A percentile compares a stretch with the other conserved stretches of the same genome.
phyloP scores from a whole-genome alignment of 2,329 filamentous ascomycete genomes.

The Cladosporium sp. region DNA sequence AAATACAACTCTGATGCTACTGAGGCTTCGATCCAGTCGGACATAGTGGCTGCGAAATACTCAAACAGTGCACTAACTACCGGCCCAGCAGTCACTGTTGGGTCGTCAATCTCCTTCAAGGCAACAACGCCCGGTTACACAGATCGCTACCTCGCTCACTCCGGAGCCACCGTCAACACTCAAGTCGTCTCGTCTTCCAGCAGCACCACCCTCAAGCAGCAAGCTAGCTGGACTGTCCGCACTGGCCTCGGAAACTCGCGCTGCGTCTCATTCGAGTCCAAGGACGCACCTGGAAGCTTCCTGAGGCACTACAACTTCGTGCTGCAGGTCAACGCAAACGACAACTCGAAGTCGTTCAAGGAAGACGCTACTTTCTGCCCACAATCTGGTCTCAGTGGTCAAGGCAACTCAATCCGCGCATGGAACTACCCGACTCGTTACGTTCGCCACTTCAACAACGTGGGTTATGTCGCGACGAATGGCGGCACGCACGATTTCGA shows the following conservation, averaged over 20 bases:
- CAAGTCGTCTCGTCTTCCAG: conserved; percentile 50
- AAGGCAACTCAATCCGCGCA: conserved; percentile 48
- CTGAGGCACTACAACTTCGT: conserved; percentile 51
- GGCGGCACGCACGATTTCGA: conserved; percentile 54
- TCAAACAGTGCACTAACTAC: conserved; percentile 42
- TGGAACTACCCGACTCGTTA: conserved; percentile 58
- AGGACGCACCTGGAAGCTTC: conserved; percentile 52
- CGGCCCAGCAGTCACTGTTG: conserved; percentile 43
- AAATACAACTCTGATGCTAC: conserved; percentile 56
- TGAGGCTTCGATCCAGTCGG: conserved; percentile 44
- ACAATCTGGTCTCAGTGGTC: conserved; percentile 45
- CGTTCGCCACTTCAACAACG: conserved; percentile 49
- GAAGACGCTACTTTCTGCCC: conserved; percentile 61
- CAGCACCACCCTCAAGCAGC: conserved; percentile 43
- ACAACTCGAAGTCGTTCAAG: conserved; percentile 50
- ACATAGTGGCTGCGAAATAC: conserved; percentile 56
- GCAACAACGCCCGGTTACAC: conserved; percentile 51
- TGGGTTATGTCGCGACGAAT: conserved; percentile 46
- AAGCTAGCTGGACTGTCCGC: conserved; percentile 50
- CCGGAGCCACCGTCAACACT: conserved; percentile 45
- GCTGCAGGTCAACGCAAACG: conserved; percentile 46
- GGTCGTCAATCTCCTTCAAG: conserved; percentile 48
- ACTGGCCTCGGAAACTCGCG: conserved; percentile 50
- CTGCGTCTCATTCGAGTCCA: conserved; percentile 57
- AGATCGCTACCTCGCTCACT: conserved; percentile 51